Evolutionary conservation across 83 land plant species (phyloP), one percentile per base, ranked within the genome.

Genomic region (Larix sibirica): DNA sequence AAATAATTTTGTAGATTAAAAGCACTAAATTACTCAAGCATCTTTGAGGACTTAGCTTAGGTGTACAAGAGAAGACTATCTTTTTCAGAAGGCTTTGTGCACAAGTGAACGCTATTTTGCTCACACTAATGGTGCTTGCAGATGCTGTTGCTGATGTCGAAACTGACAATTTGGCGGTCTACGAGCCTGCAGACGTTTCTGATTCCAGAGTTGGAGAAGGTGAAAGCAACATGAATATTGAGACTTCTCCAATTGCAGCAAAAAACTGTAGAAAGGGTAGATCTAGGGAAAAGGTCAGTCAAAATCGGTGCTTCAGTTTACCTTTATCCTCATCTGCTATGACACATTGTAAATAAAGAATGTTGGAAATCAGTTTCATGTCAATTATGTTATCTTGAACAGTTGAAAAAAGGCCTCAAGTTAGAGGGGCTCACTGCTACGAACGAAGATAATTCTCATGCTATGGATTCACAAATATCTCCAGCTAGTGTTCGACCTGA

Each of bases 201-300:
- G 23, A 36, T 14, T n/a, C 77, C n/a, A 73, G 56, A 73, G 16
- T n/a, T 36, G 40, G 8, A 42, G 50, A 42, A 20, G 23, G 0
- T 42, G 77, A 38, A 42, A 73, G 77, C 54, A 18, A 73, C 21
- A 40, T 73, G 77, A 23, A 73, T 40, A 73, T 8, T 73, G 56
- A 42, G 3, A 42, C 44, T 42, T 73, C 26, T 73, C 56, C 47
- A n/a, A 33, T 50, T n/a, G 47, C 56, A 20, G 21, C 77, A 0
- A 73, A 73, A 42, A 73, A 56, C 56, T 73, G 77, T 73, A 73
- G 56, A 38, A 73, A 73, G 26, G 77, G 77, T n/a, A 73, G 23
- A 73, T 42, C 77, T 42, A 42, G 24, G 54, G 18, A 73, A 73
- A 73, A 73, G 77, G 77, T 73, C 20, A 73, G 77, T 73, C 3